A percentile compares a stretch with the other conserved stretches of the same genome.
phyloP scores from a whole-genome alignment of 345 rosid genomes.

The Salix caprea region DNA sequence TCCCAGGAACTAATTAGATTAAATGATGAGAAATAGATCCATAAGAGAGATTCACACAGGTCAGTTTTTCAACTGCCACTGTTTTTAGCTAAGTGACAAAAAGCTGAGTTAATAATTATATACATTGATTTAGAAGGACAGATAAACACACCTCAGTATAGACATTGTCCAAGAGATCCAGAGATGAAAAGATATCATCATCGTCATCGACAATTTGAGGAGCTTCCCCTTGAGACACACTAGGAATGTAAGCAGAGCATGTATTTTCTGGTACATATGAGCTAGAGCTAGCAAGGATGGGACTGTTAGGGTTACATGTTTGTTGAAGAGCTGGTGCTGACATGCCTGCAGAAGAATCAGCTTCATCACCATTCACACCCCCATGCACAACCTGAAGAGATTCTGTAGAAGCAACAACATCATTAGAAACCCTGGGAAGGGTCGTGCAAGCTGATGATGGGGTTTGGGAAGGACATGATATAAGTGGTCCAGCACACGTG shows the following conservation, averaged over 20 bases:
- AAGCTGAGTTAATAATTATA: background rate
- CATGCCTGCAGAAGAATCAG: background rate
- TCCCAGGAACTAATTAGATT: background rate
- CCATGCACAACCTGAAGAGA: conserved; percentile 1
- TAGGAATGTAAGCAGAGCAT: background rate
- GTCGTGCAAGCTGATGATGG: conserved; percentile 4
- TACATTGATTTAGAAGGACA: background rate
- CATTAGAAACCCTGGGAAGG: background rate
- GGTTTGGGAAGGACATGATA: conserved; percentile 28
- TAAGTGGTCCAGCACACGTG: conserved; percentile 7
- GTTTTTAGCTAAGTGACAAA: background rate
- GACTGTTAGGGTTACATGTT: background rate
- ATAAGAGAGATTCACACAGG: background rate
- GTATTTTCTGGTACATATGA: background rate
- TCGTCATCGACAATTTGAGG: conserved; percentile 9
- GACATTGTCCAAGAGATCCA: conserved; percentile 26
- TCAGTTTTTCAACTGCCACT: background rate
- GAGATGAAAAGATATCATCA: conserved; percentile 24
- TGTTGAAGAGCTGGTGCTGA: background rate
- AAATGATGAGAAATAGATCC: background rate
- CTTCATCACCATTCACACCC: background rate
- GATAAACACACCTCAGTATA: conserved; percentile 20
- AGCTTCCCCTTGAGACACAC: conserved; percentile 1
- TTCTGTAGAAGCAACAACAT: conserved; percentile 13
- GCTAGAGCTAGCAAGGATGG: background rate